Base-by-base conservation (phyloP, 306 rosid species). In the Cicer cuneatum region DNA sequence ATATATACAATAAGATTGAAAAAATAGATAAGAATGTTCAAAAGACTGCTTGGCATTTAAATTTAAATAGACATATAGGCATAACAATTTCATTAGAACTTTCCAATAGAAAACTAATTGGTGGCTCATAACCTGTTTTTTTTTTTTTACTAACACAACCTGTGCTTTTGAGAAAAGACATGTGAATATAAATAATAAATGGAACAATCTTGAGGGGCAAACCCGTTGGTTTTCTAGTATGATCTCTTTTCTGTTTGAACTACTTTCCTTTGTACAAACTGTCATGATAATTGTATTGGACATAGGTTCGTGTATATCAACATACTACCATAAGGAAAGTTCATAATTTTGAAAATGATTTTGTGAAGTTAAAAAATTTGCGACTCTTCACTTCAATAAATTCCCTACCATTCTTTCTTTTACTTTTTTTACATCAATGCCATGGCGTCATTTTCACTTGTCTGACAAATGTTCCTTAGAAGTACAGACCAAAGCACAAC, bases 41-140 rank as follows among this genome's bases (percentile, higher is more conserved):
- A 7, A 19, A 33, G 16, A 38, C 4, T 65, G 10, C 5, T 11
- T 11, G 18, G 33, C 45, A 8, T 53, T 51, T 41, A 24, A 52
- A 59, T 33, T 59, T 48, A 29, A 53, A 58, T 47, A 39, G 19
- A 73, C n/a, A 52, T 65, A 52, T 4, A 0, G 21, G 16, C 45
- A 45, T 35, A 43, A 66, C 53, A 72, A 67, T 39, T 58, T 48
- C n/a, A 40, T 35, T 40, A 19, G 40, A 48, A 21, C 24, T 69
- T 15, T 5, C 39, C 15, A 59, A 7, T 18, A 46, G 8, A 35
- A 45, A 51, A 52, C 58, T 7, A 62, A 61, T 52, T 21, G 5
- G 16, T 49, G 76, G 42, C 65, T 81, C 77, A 35, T 18, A 35
- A n/a, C 29, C 24, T 78, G 42, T 40, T 57, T 43, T 19, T 57